Base-by-base conservation (phyloP, 805 yeast genomes). In the Wickerhamomyces kurtzmanii region DNA sequence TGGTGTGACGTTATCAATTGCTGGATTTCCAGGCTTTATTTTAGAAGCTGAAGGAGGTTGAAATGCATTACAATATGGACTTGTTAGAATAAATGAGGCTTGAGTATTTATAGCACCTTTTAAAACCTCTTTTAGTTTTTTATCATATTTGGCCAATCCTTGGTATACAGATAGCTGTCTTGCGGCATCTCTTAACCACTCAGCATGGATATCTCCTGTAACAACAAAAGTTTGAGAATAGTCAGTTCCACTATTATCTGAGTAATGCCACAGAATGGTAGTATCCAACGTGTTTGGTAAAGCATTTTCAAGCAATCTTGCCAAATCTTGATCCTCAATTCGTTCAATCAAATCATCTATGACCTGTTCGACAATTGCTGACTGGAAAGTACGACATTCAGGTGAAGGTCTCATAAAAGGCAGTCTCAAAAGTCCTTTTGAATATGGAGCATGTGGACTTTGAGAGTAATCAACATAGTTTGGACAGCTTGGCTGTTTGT, bases 141-240 rank as follows among this genome's bases (percentile, higher is more conserved):
- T 38, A 42, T 84, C 91, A 29, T 65, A 45, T 22, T 55, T 54
- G 10, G 75, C 53, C 14, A 83, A 60, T 6, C 72, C 71, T 41
- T 77, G 75, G 49, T 84, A 86, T 3, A 81, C 82, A 4, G 83
- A 68, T 26, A 85, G 54, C 46, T 85, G 96, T 40, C 91, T 60
- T 1, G 94, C 83, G 2, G 93, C 75, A 51, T 85, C 96, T 29
- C 96, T 56, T 27, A 85, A 57, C 96, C 96, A 85, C 51, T 85
- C 94, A 3, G 95, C 95, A 49, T 83, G 86, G 31, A 85, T 85
- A 46, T 85, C 96, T 8, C 96, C 96, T 0, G 96, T 85, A 18
- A 84, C 89, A 1, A 85, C 69, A 51, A 85, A 85, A 1, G 93
- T 63, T 36, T 74, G 70, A 1, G 86, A 70, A 8, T 31, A 40